Percentiles rank a stretch among this genome's conserved stretches.
Evolutionary conservation across 1,284 basidiomycete genomes (phyloP).

Genomic region (Melampsora medusae): DNA sequence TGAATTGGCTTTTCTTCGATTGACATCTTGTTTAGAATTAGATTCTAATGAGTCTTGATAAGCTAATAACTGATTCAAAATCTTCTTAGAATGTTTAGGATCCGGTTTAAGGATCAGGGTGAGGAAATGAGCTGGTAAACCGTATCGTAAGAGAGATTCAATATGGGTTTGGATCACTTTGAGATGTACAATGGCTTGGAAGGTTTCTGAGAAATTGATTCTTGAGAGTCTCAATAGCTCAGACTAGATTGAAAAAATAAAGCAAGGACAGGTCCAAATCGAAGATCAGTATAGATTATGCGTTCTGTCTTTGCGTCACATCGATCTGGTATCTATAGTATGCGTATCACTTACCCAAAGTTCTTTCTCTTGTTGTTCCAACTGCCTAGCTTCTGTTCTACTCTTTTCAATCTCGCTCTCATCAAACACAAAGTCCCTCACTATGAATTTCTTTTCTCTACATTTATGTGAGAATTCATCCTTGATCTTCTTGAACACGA

Average conservation of each 20-base stretch:
- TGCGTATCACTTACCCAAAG: slow-evolving; percentile 70
- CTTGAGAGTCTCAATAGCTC: slow-evolving; percentile 88
- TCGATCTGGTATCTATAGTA: background rate
- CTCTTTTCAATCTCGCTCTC: slow-evolving; percentile 80
- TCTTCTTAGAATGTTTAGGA: slow-evolving; percentile 71
- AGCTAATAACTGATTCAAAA: slow-evolving; percentile 68
- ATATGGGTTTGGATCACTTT: slow-evolving; percentile 88
- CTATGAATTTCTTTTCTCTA: slow-evolving; percentile 92
- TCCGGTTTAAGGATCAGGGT: slow-evolving; percentile 87
- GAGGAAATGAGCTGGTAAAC: slow-evolving; percentile 86
- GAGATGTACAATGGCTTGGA: slow-evolving; percentile 88
- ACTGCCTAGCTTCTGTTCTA: slow-evolving; percentile 72
- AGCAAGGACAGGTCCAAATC: background rate
- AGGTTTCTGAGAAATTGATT: slow-evolving; percentile 95
- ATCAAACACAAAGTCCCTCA: slow-evolving; percentile 91
- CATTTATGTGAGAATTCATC: slow-evolving; percentile 94
- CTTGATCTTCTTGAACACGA: slow-evolving; percentile 84
- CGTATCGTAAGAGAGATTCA: slow-evolving; percentile 92
- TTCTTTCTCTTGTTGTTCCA: slow-evolving; percentile 88
- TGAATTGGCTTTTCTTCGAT: background rate
- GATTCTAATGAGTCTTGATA: slow-evolving; percentile 73
- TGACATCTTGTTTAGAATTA: background rate
- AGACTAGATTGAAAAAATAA: slow-evolving; percentile 62
- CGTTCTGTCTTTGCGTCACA: too few species aligned
- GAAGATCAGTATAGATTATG: background rate